Base-by-base conservation (phyloP, 306 rosid genomes). In the Vicia villosa region DNA sequence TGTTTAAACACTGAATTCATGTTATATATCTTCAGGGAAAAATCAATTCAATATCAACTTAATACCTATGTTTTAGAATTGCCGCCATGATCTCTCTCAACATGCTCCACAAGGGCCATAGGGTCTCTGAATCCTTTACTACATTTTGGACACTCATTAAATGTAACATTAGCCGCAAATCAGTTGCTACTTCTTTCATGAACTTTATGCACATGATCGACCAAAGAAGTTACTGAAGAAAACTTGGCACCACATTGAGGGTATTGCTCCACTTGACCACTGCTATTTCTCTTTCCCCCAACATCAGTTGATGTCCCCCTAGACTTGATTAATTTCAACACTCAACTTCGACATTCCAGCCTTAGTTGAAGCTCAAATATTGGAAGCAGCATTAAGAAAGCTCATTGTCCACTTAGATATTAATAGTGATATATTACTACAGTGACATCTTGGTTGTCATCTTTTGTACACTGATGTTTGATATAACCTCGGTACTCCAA, bases 381-480 rank as follows among this genome's bases (percentile, higher is more conserved):
- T 80, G 24, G 96, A 92, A 75, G 98, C 98, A 15, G 76, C 88
- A 36, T 64, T 88, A 28, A 80, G 84, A 69, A 92, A 77, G 84
- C 83, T 84, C 21, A 82, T 41, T 20, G 88, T 62, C 96, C 96
- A 88, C 5, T 30, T 82, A 3, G 67, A 61, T 19, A 91, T 88
- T 92, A 36, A 92, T 80, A 45, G 91, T 90, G 96, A 75, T 96
- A 92, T 58, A 89, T 77, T 63, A 88, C 96, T 63, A 92, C 98
- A 10, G 88, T 86, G 56, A 88, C 96, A 80, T 83, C 90, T 11
- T 21, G 6, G 63, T 16, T 78, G 82, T 86, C 79, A 38, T 87
- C 77, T 57, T 84, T 89, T 10, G 96, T 83, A 78, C 92, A 92
- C 22, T 69, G 56, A 42, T 92, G 98, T 15, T 79, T 79, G 19